These are phyloP conservation scores for Fusarium heterosporum DNA, from an alignment of 2,329 filamentous ascomycete species.

Conservation along the genomic window DNA sequence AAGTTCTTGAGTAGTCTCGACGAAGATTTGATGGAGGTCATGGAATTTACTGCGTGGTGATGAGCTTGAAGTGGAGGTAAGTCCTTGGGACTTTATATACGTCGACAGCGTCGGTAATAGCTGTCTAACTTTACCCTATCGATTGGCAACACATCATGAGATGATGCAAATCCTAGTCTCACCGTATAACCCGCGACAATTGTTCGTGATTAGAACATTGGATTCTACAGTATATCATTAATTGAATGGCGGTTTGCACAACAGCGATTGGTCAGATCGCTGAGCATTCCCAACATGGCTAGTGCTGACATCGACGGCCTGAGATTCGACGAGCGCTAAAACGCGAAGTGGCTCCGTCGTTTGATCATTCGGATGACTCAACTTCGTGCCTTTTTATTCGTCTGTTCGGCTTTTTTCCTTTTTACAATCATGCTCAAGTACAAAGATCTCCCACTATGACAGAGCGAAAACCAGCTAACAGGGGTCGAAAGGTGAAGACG, in stretches of 20 bases:
- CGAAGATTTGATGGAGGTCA: rapidly evolving
- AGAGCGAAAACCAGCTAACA: background rate
- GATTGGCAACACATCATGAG: background rate
- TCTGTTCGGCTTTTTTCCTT: conserved; percentile 16
- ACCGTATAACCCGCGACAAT: background rate
- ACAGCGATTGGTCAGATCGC: conserved; percentile 11
- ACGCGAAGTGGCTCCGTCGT: background rate
- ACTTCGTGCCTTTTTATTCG: conserved; percentile 16
- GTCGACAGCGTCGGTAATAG: too few relatives aligned
- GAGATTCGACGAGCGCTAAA: background rate
- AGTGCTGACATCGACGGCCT: background rate
- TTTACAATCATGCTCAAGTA: background rate
- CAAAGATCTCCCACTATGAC: conserved; percentile 38
- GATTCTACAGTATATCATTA: background rate
- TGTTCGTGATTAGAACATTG: background rate
- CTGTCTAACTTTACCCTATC: background rate
- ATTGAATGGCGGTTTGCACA: background rate
- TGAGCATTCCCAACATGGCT: background rate
- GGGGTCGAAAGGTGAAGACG: conserved; percentile 55
- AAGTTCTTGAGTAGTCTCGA: background rate
- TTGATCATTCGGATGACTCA: background rate
- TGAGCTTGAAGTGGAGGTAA: background rate
- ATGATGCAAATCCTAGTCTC: background rate
- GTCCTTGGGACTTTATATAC: background rate
- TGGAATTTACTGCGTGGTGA: background rate